These are phyloP conservation scores for Auriscalpium microsporum DNA, from an alignment of 768 basidiomycete species.

Conservation along the genomic window DNA sequence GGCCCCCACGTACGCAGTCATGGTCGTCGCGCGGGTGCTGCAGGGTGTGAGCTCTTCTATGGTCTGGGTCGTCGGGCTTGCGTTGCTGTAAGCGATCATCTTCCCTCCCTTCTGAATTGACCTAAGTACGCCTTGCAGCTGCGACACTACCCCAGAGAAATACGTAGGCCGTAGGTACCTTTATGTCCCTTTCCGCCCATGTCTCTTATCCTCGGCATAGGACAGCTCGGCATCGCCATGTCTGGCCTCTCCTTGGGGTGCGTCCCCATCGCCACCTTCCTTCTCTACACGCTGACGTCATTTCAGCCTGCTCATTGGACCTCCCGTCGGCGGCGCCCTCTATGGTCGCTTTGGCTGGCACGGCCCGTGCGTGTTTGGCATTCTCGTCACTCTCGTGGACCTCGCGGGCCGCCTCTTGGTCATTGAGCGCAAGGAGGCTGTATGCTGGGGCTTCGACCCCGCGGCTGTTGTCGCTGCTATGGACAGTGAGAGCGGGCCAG, in stretches of 20 bases:
- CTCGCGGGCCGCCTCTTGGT: slow-evolving; percentile 29
- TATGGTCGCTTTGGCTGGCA: slow-evolving; percentile 28
- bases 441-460: slow-evolving; percentile 23
- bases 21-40: slow-evolving; percentile 29
- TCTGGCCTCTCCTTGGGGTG: slow-evolving; percentile 32
- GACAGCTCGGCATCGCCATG: slow-evolving; percentile 33
- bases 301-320: slow-evolving; percentile 26
- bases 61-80: slow-evolving; percentile 33
- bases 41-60: slow-evolving; percentile 34
- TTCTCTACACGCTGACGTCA: not conserved
- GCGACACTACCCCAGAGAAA: slow-evolving; percentile 29
- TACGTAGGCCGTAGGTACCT: slow-evolving; percentile 26
- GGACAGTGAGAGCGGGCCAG: too few species aligned
- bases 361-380: slow-evolving; percentile 31
- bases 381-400: slow-evolving; percentile 26
- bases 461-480: not conserved
- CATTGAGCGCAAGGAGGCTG: slow-evolving; percentile 30
- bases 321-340: slow-evolving; percentile 31
- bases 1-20: slow-evolving; percentile 29
- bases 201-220: slow-evolving; percentile 10
- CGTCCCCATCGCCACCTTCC: not conserved
- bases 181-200: too few species aligned
- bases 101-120: too few species aligned
- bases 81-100: slow-evolving; percentile 24
- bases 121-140: slow-evolving; percentile 16